These are phyloP conservation scores for Ceratocystis cacaofunesta DNA, from an alignment of 2,329 filamentous ascomycete species.

Conservation along the genomic window DNA sequence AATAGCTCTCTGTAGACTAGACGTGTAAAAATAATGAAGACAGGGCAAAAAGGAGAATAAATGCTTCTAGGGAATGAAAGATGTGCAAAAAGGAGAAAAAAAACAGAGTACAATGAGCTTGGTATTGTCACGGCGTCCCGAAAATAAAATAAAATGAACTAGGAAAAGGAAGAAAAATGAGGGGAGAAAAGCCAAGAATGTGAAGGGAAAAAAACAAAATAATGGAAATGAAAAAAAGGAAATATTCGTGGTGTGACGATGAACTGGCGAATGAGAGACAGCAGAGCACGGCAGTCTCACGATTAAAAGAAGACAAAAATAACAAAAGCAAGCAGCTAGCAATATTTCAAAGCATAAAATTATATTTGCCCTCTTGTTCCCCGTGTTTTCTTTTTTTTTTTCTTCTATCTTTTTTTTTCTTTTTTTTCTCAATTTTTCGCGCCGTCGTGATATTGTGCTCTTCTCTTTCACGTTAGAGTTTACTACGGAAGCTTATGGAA, in stretches of 20 bases:
- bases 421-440: not conserved
- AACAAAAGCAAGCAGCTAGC: too few species aligned
- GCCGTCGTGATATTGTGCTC: not conserved
- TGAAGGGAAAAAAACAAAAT: not conserved
- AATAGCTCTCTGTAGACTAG: not conserved
- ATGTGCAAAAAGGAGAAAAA: not conserved
- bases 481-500: constrained; percentile 13
- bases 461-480: not conserved
- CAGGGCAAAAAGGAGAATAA: not conserved
- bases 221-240: not conserved
- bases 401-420: not conserved
- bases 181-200: not conserved
- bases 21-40: constrained; percentile 2
- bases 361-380: not conserved
- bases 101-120: not conserved
- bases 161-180: not conserved
- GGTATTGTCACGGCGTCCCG: not conserved
- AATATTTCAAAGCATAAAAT: not conserved
- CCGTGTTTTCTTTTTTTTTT: not conserved
- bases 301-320: too few species aligned
- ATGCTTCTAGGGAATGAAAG: not conserved
- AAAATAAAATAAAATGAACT: not conserved
- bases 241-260: not conserved
- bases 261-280: not conserved
- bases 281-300: not conserved